These are phyloP conservation scores for Phylloboletellus chloephorus DNA, from an alignment of 1,284 basidiomycete genomes.

Conservation along the genomic window DNA sequence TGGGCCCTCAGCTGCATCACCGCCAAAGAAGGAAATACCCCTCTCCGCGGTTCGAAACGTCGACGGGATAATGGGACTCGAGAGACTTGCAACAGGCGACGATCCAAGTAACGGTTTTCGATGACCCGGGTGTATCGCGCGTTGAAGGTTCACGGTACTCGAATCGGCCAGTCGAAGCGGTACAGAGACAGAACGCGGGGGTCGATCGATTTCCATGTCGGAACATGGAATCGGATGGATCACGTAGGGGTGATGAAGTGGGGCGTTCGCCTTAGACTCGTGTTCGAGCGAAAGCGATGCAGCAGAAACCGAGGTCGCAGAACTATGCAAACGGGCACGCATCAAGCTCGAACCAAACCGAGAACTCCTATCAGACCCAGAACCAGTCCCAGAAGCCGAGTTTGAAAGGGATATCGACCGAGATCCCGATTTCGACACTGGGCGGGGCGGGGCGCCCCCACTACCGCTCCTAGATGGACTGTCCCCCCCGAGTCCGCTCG, in stretches of 20 bases:
- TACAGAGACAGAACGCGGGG: conserved; percentile 17
- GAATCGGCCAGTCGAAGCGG: conserved; percentile 14
- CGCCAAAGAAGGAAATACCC: conserved; percentile 2
- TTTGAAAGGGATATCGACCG: conserved; percentile 24
- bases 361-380: conserved; percentile 20
- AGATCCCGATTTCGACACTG: conserved; percentile 17
- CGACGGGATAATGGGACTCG: conserved; percentile 13
- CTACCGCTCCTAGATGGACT: conserved; percentile 10
- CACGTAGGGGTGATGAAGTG: conserved; percentile 8
- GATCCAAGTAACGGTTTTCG: conserved; percentile 9
- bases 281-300: conserved; percentile 12
- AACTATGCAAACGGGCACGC: conserved; percentile 23
- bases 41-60: background rate
- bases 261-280: conserved; percentile 4
- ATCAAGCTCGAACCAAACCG: conserved; percentile 24
- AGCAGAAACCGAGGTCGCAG: conserved; percentile 28
- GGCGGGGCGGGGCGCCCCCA: conserved; percentile 11
- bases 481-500: conserved; percentile 13
- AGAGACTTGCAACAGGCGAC: conserved; percentile 18
- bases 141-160: conserved; percentile 1
- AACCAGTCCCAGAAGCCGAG: conserved; percentile 25
- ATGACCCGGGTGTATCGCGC: background rate
- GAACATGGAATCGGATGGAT: conserved; percentile 7
- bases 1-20: conserved; percentile 7
- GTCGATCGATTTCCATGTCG: conserved; percentile 30